Percentiles rank a stretch among this genome's conserved stretches.
Conservation (phyloP, 305 asterid genomes). For the Fraxinus ornus region DNA sequence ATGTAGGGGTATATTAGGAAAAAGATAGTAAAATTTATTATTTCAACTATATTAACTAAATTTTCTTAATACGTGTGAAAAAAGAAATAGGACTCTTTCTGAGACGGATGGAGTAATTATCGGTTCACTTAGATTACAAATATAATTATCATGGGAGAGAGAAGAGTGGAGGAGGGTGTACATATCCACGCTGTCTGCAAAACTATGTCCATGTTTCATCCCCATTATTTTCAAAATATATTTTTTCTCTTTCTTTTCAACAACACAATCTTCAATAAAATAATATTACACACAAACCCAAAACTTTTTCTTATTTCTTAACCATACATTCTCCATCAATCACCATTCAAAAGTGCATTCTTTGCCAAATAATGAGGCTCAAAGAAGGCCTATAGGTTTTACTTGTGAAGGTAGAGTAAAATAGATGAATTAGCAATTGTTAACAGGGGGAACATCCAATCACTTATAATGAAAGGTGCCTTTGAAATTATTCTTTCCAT, state of each 20-base stretch:
- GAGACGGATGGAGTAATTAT: not conserved
- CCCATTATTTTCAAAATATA: not conserved
- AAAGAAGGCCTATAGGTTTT: not conserved
- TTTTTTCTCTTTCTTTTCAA: too few species aligned
- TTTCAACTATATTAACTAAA: not conserved
- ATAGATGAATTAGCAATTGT: not conserved
- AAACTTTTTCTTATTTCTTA: too few species aligned
- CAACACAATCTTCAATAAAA: too few species aligned
- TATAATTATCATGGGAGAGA: not conserved
- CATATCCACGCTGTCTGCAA: not conserved
- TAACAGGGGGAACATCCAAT: not conserved
- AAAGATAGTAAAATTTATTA: too few species aligned
- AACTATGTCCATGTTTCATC: not conserved
- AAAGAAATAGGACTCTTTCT: not conserved
- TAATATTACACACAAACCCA: too few species aligned
- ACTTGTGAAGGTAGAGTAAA: not conserved
- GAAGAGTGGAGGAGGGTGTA: not conserved
- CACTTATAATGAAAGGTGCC: not conserved
- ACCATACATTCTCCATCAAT: too few species aligned
- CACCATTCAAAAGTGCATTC: too few species aligned
- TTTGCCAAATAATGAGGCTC: too few species aligned
- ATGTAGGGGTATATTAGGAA: too few species aligned
- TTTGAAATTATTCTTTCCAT: not conserved
- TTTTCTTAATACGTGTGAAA: not conserved
- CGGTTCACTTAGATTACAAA: not conserved